Percentiles rank a stretch among this genome's conserved stretches.
These are phyloP conservation scores for Populus hybrid DNA, from an alignment of 441 rosid species.

Conservation along the genomic window DNA sequence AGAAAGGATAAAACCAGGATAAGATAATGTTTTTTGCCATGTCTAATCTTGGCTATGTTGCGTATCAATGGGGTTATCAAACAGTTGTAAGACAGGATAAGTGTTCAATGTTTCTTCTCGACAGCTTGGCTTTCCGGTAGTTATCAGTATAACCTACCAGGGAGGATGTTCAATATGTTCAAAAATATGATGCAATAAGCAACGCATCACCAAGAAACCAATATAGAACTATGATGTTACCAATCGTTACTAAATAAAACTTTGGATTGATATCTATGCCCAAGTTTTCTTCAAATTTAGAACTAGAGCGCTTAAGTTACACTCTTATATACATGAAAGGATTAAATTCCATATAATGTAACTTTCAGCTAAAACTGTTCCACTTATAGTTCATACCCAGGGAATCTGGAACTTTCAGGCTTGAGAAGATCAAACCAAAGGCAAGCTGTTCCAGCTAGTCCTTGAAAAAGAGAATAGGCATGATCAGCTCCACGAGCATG, in stretches of 20 bases:
- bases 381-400: conserved; percentile 62
- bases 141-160: not conserved
- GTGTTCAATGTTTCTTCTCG: not conserved
- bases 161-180: not conserved
- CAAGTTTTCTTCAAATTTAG: not conserved
- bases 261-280: not conserved
- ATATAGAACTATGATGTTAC: not conserved
- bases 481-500: conserved; percentile 22
- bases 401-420: conserved; percentile 52
- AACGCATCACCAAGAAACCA: not conserved
- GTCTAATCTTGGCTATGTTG: not conserved
- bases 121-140: not conserved
- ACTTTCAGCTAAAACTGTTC: not conserved
- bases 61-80: not conserved
- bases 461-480: conserved; percentile 62
- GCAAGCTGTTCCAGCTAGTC: conserved; percentile 66
- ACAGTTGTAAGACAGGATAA: not conserved
- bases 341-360: not conserved
- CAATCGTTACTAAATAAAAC: not conserved
- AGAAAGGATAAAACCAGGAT: not conserved
- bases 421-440: conserved; percentile 64
- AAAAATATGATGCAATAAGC: not conserved
- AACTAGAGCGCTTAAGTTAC: not conserved
- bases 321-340: not conserved
- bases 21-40: not conserved